Evolutionary conservation across 306 rosid species (phyloP), one percentile per base, ranked within the genome.

Genomic region (Pyrus bretschneideri): DNA sequence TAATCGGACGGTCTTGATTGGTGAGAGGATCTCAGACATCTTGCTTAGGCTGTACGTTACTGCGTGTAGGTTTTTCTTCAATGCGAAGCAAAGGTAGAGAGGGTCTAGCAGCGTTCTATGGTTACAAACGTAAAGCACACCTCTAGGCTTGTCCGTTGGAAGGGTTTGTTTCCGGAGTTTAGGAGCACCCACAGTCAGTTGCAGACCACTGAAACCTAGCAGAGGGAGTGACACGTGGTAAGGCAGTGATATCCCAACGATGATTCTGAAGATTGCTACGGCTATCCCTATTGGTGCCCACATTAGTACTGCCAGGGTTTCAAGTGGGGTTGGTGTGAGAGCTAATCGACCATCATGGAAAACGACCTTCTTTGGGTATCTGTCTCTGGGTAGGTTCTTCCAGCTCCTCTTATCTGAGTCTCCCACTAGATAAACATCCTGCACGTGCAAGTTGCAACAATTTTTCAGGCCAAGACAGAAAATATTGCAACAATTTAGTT

Each of bases 341-440:
- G 93, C 97, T 23, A 94, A 42, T 72, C 98, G 81, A 14, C 98
- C 98, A 44, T 94, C 97, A 11, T 94, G 98, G 73, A 94, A 94
- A 17, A 94, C 64, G 0, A 94, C 81, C 13, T 88, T 57, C 71
- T 79, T 85, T 0, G 91, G 94, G 80, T 83, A 87, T 55, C 60
- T 84, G 3, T 88, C 86, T 40, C 46, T 86, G 4, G 83, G 78
- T 3, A 94, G 84, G n/a, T 4, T 80, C 73, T 86, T 73, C 97
- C 96, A 91, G 55, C 82, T 81, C 51, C 82, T 81, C 85, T 89
- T 94, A 9, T 94, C 98, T 5, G 49, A 81, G 65, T 77, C 73
- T 42, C 74, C 76, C 66, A 94, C 91, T 40, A 74, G 23, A 58
- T 83, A 90, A 1, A 94, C 69, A 55, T 91, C 97, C 97, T 94